A percentile compares a stretch with the other conserved stretches of the same genome.
Evolutionary conservation across 2,329 filamentous ascomycete genomes (phyloP).

Genomic region (Polytolypa hystricis): DNA sequence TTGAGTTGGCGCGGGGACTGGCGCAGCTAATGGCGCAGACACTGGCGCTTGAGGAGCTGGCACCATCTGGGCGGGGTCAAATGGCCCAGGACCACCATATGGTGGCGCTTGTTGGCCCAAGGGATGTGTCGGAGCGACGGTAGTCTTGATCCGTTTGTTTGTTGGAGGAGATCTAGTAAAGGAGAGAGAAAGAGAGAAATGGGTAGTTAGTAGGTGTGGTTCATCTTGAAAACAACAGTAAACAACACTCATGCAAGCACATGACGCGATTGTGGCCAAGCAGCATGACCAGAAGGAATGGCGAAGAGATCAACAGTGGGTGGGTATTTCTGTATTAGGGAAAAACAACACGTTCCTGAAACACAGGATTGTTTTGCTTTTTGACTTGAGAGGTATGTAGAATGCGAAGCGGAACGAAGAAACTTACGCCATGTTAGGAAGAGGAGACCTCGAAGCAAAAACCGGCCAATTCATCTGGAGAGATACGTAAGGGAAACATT

Average conservation of each 20-base stretch:
- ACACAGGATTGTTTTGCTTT: too few species aligned
- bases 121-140: conserved; percentile 25
- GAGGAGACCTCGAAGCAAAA: conserved; percentile 13
- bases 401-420: too few species aligned
- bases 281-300: not conserved
- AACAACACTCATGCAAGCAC: conserved; percentile 4
- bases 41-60: conserved; percentile 13
- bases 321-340: not conserved
- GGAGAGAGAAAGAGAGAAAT: conserved; percentile 6
- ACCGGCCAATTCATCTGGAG: conserved; percentile 16
- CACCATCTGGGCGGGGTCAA: conserved; percentile 30
- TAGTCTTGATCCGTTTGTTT: conserved; percentile 33
- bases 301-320: not conserved
- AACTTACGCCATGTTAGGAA: conserved; percentile 17
- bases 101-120: conserved; percentile 27
- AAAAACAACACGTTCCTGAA: too few species aligned
- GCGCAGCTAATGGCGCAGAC: too few species aligned
- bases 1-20: conserved; percentile 10
- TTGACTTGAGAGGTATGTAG: too few species aligned
- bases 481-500: conserved; percentile 11
- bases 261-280: not conserved
- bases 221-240: conserved; percentile 7
- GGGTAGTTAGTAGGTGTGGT: conserved; percentile 6
- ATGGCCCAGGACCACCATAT: conserved; percentile 24
- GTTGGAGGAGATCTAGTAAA: conserved; percentile 28